phyloP scores from a whole-genome alignment of 164 flowering plant genomes.

The Vitis riparia region DNA sequence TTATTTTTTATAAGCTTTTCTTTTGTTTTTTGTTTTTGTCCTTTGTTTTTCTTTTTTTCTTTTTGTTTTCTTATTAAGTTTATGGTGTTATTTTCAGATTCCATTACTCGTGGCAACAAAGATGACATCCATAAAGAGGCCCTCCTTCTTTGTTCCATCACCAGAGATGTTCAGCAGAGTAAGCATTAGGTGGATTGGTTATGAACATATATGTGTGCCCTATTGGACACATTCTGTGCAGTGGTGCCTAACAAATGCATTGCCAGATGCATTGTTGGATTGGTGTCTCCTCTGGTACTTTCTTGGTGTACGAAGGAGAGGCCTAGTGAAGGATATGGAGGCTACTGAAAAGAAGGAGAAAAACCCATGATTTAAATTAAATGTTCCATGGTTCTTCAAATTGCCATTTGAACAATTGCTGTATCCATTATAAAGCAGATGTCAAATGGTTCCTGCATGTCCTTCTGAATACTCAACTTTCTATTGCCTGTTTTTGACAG shows the following conservation, averaged over 20 bases:
- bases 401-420: too few relatives aligned
- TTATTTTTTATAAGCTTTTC: too few relatives aligned
- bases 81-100: constrained; percentile 3
- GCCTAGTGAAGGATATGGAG: constrained; percentile 8
- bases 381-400: too few relatives aligned
- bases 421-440: too few relatives aligned
- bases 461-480: too few relatives aligned
- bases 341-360: too few relatives aligned
- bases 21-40: too few relatives aligned
- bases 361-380: too few relatives aligned
- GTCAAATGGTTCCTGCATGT: too few relatives aligned
- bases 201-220: constrained; percentile 29
- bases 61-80: too few relatives aligned
- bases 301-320: constrained; percentile 24
- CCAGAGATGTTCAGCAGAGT: constrained; percentile 32
- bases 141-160: constrained; percentile 33
- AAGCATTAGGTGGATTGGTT: constrained; percentile 35
- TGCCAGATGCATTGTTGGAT: constrained; percentile 23
- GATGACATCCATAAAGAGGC: constrained; percentile 27
- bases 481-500: too few relatives aligned
- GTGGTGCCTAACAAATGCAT: constrained; percentile 4
- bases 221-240: constrained; percentile 39
- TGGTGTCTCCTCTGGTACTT: constrained; percentile 14
- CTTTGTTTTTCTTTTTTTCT: too few relatives aligned
- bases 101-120: constrained; percentile 37